These are phyloP conservation scores for Phytophthora boehmeriae DNA, from an alignment of 352 stramenopile species.

Conservation along the genomic window DNA sequence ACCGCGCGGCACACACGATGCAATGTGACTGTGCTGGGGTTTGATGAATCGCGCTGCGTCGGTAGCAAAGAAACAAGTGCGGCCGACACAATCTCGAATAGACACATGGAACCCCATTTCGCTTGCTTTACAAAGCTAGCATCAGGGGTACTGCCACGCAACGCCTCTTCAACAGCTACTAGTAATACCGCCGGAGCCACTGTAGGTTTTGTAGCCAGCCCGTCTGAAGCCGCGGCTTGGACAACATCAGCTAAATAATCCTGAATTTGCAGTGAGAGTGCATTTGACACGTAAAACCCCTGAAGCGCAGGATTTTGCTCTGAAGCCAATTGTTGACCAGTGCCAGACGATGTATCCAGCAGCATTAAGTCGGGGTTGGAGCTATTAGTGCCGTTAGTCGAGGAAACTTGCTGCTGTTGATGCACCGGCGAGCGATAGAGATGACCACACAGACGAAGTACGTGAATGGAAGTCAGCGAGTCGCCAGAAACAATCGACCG, in stretches of 20 bases:
- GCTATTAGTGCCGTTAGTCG: slow-evolving; percentile 14
- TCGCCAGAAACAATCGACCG: slow-evolving; percentile 52
- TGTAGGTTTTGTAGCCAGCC: background rate
- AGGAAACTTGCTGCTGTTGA: slow-evolving; percentile 14
- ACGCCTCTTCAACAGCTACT: slow-evolving; percentile 60
- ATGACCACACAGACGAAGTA: slow-evolving; percentile 64
- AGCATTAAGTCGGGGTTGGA: slow-evolving; percentile 1
- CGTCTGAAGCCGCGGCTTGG: slow-evolving; percentile 20
- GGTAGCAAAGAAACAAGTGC: slow-evolving; percentile 58
- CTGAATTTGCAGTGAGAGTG: slow-evolving; percentile 46
- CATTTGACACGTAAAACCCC: slow-evolving; percentile 45
- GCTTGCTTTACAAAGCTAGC: slow-evolving; percentile 55
- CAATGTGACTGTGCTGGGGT: slow-evolving; percentile 16
- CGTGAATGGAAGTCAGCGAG: slow-evolving; percentile 65
- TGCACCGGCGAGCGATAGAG: slow-evolving; percentile 53
- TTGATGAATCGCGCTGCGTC: slow-evolving; percentile 7
- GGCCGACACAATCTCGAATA: slow-evolving; percentile 65
- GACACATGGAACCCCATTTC: slow-evolving; percentile 39
- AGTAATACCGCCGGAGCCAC: slow-evolving; percentile 43
- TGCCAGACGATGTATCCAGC: slow-evolving; percentile 3
- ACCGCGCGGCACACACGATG: slow-evolving; percentile 42
- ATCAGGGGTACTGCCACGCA: slow-evolving; percentile 43
- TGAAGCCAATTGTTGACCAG: slow-evolving; percentile 1
- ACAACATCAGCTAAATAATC: slow-evolving; percentile 64
- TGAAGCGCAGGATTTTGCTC: slow-evolving; percentile 39